Conservation (phyloP, 1,139 yeast genomes). For the Maudiozyma humilis region DNA sequence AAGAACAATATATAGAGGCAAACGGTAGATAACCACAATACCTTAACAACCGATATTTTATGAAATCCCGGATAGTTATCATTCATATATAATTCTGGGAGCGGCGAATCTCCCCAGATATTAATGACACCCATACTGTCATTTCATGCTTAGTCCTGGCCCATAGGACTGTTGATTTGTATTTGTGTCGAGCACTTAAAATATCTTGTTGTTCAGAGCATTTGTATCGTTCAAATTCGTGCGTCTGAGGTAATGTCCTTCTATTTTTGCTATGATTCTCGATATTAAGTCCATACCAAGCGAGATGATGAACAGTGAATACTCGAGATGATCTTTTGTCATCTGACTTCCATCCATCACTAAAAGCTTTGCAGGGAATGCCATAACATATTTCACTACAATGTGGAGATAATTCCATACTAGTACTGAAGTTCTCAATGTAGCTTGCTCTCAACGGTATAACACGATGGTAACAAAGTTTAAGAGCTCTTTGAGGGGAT, state of each 20-base stretch:
- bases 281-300: background rate
- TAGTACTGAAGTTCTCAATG: no score
- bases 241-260: background rate
- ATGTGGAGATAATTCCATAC: no score
- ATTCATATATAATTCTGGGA: no score
- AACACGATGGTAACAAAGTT: conserved; percentile 42
- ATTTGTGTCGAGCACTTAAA: background rate
- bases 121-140: conserved; percentile 69
- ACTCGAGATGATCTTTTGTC: conserved; percentile 69
- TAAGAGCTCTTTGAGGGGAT: no score
- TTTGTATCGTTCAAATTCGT: no score
- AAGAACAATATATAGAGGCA: no score
- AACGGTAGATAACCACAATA: no score
- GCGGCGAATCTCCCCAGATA: conserved; percentile 62
- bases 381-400: no score
- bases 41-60: background rate
- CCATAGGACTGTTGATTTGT: conserved; percentile 38
- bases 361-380: conserved; percentile 60
- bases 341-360: conserved; percentile 76
- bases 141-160: conserved; percentile 77
- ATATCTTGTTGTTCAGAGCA: background rate
- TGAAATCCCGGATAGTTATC: no score
- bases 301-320: conserved; percentile 44
- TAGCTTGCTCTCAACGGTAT: no score
- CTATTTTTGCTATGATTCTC: background rate